Evolutionary conservation across 306 rosid species (phyloP).

Genomic region (Betula pendula): DNA sequence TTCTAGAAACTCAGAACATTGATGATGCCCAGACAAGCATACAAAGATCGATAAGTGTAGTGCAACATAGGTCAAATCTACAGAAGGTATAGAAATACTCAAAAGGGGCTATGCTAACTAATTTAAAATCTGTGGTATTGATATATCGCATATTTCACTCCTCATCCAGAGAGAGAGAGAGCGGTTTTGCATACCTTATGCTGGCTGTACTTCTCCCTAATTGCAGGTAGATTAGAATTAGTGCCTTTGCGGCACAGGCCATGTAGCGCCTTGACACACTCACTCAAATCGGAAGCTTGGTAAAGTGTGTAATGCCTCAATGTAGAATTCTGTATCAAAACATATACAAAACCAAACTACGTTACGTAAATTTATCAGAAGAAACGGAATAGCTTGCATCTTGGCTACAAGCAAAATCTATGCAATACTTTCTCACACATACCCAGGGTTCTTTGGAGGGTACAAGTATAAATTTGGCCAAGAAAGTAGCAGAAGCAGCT

Average conservation of each 20-base stretch:
- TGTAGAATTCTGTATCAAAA: slow-evolving; percentile 52
- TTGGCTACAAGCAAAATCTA: slow-evolving; percentile 16
- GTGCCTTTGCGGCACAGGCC: slow-evolving; percentile 45
- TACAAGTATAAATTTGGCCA: slow-evolving; percentile 59
- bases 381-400: slow-evolving; percentile 4
- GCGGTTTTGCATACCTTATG: slow-evolving; percentile 50
- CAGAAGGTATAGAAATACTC: not conserved
- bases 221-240: slow-evolving; percentile 50
- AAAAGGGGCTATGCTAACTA: not conserved
- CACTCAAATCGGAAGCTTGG: slow-evolving; percentile 62
- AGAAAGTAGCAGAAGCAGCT: slow-evolving; percentile 68
- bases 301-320: slow-evolving; percentile 67
- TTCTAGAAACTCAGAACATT: not conserved
- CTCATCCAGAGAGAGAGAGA: not conserved
- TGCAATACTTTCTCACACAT: slow-evolving; percentile 24
- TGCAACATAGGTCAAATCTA: too few species aligned
- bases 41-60: not conserved
- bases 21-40: not conserved
- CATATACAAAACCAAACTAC: slow-evolving; percentile 19
- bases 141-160: not conserved
- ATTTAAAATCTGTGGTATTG: not conserved
- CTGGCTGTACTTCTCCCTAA: slow-evolving; percentile 68
- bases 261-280: slow-evolving; percentile 69
- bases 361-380: slow-evolving; percentile 7
- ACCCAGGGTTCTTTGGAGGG: slow-evolving; percentile 67